Evolutionary conservation across 352 stramenopile species (phyloP).

Genomic region (Peronospora farinosa): DNA sequence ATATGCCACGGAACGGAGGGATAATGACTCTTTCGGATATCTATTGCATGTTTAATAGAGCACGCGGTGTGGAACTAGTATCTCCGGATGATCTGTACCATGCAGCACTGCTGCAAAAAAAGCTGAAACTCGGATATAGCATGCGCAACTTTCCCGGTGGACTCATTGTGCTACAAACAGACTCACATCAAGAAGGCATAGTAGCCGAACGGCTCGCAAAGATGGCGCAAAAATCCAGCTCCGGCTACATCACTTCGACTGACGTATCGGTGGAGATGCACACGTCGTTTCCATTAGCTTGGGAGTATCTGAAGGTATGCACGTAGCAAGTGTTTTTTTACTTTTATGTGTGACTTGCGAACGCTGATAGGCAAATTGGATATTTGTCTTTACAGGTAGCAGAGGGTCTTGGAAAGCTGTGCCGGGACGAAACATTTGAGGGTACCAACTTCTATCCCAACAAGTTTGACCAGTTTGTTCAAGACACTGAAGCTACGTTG

Average conservation of each 20-base stretch:
- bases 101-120: conserved; percentile 79
- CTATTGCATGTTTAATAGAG: conserved; percentile 98
- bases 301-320: conserved; percentile 90
- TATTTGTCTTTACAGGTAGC: conserved; percentile 54
- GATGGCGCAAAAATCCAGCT: conserved; percentile 69
- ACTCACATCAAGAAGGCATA: conserved; percentile 83
- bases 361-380: not conserved
- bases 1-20: conserved; percentile 87
- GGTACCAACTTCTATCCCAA: conserved; percentile 94
- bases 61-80: conserved; percentile 93
- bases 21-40: conserved; percentile 98
- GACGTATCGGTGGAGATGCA: conserved; percentile 89
- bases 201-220: conserved; percentile 59
- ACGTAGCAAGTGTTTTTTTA: not conserved
- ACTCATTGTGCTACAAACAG: conserved; percentile 89
- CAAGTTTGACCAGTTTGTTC: conserved; percentile 63
- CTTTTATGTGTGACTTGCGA: not conserved
- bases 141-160: conserved; percentile 90
- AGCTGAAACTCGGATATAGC: conserved; percentile 86
- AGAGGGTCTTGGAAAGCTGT: conserved; percentile 90
- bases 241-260: conserved; percentile 81
- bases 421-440: conserved; percentile 94
- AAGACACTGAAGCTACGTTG: conserved; percentile 17
- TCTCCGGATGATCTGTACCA: conserved; percentile 96
- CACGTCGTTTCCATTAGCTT: conserved; percentile 91